Conservation (phyloP, 352 stramenopile genomes). For the Pythium dissimile region DNA sequence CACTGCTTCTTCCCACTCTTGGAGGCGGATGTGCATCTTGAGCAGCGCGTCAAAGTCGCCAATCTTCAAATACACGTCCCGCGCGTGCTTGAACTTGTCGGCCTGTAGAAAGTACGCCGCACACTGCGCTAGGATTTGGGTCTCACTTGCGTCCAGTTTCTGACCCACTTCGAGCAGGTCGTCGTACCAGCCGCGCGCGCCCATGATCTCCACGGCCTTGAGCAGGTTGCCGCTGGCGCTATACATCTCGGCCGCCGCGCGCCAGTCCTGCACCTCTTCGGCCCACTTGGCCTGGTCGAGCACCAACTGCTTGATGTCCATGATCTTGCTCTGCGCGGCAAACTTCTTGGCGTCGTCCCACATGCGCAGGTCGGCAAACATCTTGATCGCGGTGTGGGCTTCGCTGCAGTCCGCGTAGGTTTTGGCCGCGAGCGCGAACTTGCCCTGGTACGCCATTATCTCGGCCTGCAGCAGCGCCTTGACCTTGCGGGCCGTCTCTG, state of each 20-base stretch:
- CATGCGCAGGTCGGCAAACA: slow-evolving; percentile 91
- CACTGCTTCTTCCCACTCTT: slow-evolving; percentile 92
- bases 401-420: slow-evolving; percentile 78
- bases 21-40: slow-evolving; percentile 85
- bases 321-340: slow-evolving; percentile 64
- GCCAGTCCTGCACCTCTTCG: slow-evolving; percentile 91
- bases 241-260: slow-evolving; percentile 90
- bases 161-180: slow-evolving; percentile 81
- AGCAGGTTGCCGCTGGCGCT: slow-evolving; percentile 80
- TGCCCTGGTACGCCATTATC: slow-evolving; percentile 90
- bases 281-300: slow-evolving; percentile 90
- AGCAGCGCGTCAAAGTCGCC: slow-evolving; percentile 83
- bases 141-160: slow-evolving; percentile 44
- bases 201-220: slow-evolving; percentile 84
- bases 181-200: slow-evolving; percentile 81
- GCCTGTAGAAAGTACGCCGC: slow-evolving; percentile 67
- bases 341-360: slow-evolving; percentile 95
- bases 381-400: slow-evolving; percentile 88
- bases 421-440: slow-evolving; percentile 90
- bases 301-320: slow-evolving; percentile 88
- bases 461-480: slow-evolving; percentile 81
- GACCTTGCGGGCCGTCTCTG: slow-evolving; percentile 51
- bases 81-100: slow-evolving; percentile 71
- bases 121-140: slow-evolving; percentile 47
- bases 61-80: slow-evolving; percentile 80